phyloP scores from a whole-genome alignment of 805 yeast genomes.

The Barnettozyma populi region DNA sequence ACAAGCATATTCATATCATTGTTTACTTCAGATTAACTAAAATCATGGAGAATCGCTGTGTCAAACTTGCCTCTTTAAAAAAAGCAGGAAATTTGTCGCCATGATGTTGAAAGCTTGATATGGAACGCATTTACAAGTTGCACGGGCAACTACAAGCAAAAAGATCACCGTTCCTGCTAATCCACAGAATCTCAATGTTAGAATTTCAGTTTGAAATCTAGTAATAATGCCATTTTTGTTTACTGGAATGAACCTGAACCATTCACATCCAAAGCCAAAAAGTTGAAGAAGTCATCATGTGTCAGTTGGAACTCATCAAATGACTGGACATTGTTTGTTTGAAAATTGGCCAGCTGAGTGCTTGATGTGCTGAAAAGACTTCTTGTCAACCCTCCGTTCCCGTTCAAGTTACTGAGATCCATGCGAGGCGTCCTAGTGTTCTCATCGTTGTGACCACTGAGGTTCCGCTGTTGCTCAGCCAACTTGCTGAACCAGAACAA shows the following conservation, averaged over 20 bases:
- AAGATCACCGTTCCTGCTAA: too few species aligned
- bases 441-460: background rate
- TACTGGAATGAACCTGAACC: conserved; percentile 18
- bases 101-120: too few species aligned
- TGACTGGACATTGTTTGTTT: conserved; percentile 13
- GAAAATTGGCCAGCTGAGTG: conserved; percentile 12
- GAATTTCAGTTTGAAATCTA: too few species aligned
- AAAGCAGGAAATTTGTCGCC: too few species aligned
- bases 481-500: conserved; percentile 26
- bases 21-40: too few species aligned
- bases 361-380: conserved; percentile 1
- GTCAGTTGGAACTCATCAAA: conserved; percentile 23
- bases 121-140: too few species aligned
- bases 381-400: background rate
- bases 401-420: background rate
- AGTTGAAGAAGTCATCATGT: conserved; percentile 28
- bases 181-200: too few species aligned
- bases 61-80: too few species aligned
- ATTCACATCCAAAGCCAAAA: conserved; percentile 23
- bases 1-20: too few species aligned
- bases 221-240: too few species aligned
- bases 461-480: conserved; percentile 14
- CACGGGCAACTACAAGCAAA: too few species aligned
- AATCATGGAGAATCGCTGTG: too few species aligned
- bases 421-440: background rate